phyloP scores from a whole-genome alignment of 2,329 filamentous ascomycete genomes.

The Pseudophaeomoniella oleicola region DNA sequence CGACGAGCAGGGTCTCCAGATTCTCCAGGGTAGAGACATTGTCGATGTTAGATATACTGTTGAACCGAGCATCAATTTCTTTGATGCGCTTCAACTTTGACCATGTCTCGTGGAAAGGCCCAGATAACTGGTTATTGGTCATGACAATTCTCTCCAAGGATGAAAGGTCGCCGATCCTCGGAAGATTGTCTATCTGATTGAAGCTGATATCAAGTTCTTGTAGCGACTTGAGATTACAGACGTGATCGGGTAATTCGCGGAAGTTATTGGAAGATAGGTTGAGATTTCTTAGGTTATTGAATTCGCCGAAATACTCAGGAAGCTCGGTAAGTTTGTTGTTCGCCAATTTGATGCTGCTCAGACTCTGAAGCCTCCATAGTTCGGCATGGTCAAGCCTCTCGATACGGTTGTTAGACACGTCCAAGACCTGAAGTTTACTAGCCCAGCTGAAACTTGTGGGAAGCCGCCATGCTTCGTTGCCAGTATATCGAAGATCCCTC shows the following conservation, averaged over 20 bases:
- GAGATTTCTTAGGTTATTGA: slow-evolving; percentile 63
- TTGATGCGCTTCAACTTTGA: slow-evolving; percentile 60
- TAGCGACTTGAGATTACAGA: slow-evolving; percentile 67
- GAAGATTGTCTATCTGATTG: slow-evolving; percentile 70
- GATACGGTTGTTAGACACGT: slow-evolving; percentile 86
- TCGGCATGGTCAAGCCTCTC: slow-evolving; percentile 78
- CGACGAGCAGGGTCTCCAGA: slow-evolving; percentile 74
- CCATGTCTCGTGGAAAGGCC: slow-evolving; percentile 60
- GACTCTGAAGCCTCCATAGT: slow-evolving; percentile 55
- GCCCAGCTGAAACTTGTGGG: slow-evolving; percentile 75
- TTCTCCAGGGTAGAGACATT: slow-evolving; percentile 71
- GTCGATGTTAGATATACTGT: slow-evolving; percentile 76
- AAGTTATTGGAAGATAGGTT: slow-evolving; percentile 93
- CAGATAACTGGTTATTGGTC: slow-evolving; percentile 80
- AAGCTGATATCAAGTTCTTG: slow-evolving; percentile 95
- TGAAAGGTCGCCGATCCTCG: slow-evolving; percentile 63
- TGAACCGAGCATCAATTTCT: slow-evolving; percentile 91
- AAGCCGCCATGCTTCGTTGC: slow-evolving; percentile 78
- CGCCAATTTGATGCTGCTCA: slow-evolving; percentile 81
- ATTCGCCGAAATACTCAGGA: slow-evolving; percentile 69
- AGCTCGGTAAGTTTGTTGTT: slow-evolving; percentile 78
- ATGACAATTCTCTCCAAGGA: slow-evolving; percentile 82
- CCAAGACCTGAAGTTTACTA: slow-evolving; percentile 68
- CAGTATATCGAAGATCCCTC: slow-evolving; percentile 88
- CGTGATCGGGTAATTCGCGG: slow-evolving; percentile 67